Base-by-base conservation (phyloP, 2,329 filamentous ascomycete genomes). In the Aspergillus tamarii region DNA sequence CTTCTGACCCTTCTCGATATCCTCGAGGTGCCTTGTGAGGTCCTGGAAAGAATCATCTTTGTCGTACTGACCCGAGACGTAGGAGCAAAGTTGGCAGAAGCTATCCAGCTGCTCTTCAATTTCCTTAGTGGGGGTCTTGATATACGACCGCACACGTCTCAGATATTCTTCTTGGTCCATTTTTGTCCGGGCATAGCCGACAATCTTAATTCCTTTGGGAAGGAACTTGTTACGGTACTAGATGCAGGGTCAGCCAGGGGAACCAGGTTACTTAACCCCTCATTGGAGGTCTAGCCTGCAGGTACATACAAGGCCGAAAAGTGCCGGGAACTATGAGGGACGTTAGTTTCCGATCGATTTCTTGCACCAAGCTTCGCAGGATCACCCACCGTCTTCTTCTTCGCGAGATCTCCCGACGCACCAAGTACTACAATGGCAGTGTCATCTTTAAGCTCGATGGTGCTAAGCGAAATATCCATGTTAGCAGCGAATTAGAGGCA, bases 171-270 rank as follows among this genome's bases (percentile, higher is more conserved):
- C 89, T 76, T 94, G 93, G 83, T 98, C 94, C 95, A 99, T 99
- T 86, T 97, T 97, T 73, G 95, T 99, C 78, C 95, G 90, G 74
- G 95, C 95, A 92, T 99, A 99, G 84, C 95, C 95, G 75, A 99
- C 89, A 78, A 99, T 97, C 81, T 89, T 92, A 82, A 97, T 93
- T 81, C 96, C 93, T 83, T 96, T 96, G 74, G 82, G 95, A 58
- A 99, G 91, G 85, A 98, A 99, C 82, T 97, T 94, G 85, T 99
- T 99, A 78, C 95, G 93, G 84, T 94, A 97, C 94, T 97, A 77
- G 68, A 59, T 58, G 43, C 50, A 59, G 46, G 61, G 65, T 69
- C 46, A 71, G 70, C 62, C 28, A 52, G 28, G 59, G 56, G 43
- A 57, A 55, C 16, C 39, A n/a, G 41, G 2, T 4, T 19, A 7